Evolutionary conservation across 1,284 basidiomycete species (phyloP).

Genomic region (Ustilago esculenta): DNA sequence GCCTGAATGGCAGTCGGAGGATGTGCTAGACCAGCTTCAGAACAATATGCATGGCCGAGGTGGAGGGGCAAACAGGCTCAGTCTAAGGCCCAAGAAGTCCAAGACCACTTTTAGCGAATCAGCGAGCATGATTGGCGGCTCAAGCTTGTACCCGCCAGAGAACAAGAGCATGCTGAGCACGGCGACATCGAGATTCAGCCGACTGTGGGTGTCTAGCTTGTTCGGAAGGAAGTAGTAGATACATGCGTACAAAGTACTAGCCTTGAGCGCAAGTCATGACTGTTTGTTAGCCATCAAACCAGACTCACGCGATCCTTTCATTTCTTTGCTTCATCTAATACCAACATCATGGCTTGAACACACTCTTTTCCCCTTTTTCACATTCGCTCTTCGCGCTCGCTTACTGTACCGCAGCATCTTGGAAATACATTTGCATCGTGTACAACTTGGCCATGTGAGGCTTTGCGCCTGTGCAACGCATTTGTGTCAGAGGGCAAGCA

Average conservation of each 20-base stretch:
- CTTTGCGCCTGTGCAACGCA: too few relatives aligned
- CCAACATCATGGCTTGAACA: too few relatives aligned
- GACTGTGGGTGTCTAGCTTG: conserved; percentile 18
- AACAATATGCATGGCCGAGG: conserved; percentile 1
- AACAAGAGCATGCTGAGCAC: conserved; percentile 34
- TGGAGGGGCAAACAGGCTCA: conserved; percentile 5
- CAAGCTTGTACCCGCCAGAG: conserved; percentile 19
- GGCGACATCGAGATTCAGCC: conserved; percentile 16
- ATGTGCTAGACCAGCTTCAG: conserved; percentile 33
- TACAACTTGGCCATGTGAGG: too few relatives aligned
- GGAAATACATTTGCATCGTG: too few relatives aligned
- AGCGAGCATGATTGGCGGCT: conserved; percentile 4
- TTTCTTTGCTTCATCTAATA: background rate
- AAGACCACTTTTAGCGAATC: conserved; percentile 29
- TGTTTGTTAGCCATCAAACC: too few relatives aligned
- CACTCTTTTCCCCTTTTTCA: background rate
- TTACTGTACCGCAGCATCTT: too few relatives aligned
- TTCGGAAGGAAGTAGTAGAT: conserved; percentile 36
- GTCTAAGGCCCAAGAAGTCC: conserved; percentile 21
- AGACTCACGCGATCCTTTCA: too few relatives aligned
- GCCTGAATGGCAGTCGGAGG: conserved; percentile 59
- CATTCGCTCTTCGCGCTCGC: too few relatives aligned
- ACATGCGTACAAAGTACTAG: too few relatives aligned
- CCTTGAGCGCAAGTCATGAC: too few relatives aligned
- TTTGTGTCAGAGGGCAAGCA: too few relatives aligned